phyloP scores from a whole-genome alignment of 2,329 filamentous ascomycete genomes.

The Shiraia bambusicola region DNA sequence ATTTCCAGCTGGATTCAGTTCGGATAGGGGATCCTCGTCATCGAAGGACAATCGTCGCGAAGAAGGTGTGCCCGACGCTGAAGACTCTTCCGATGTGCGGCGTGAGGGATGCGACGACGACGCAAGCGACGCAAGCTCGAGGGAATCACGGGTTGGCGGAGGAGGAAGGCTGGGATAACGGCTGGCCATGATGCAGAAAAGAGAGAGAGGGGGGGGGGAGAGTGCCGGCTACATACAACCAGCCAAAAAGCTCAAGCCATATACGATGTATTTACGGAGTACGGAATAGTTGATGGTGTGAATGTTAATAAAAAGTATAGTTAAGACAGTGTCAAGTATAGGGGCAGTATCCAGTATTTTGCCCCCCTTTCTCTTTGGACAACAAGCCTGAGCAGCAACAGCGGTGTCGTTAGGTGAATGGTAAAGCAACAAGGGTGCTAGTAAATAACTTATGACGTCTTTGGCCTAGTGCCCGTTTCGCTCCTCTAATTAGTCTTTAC shows the following conservation, averaged over 20 bases:
- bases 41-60: slow-evolving; percentile 88
- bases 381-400: slow-evolving; percentile 4
- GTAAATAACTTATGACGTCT: too few relatives aligned
- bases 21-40: slow-evolving; percentile 74
- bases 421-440: slow-evolving; percentile 14
- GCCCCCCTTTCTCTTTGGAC: slow-evolving; percentile 6
- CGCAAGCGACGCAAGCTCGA: slow-evolving; percentile 93
- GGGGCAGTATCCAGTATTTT: slow-evolving; percentile 17
- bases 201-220: slow-evolving; percentile 3
- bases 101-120: slow-evolving; percentile 71
- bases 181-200: slow-evolving; percentile 37
- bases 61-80: slow-evolving; percentile 83
- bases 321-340: slow-evolving; percentile 2
- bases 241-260: slow-evolving; percentile 29
- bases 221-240: slow-evolving; percentile 18
- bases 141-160: slow-evolving; percentile 73
- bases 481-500: slow-evolving; percentile 1
- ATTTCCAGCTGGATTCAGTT: slow-evolving; percentile 57
- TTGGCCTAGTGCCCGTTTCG: slow-evolving; percentile 22
- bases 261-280: slow-evolving; percentile 1
- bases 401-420: slow-evolving; percentile 17
- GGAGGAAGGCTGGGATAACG: slow-evolving; percentile 41
- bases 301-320: background rate
- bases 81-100: slow-evolving; percentile 70
- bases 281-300: background rate